Evolutionary conservation across 2,329 filamentous ascomycete genomes (phyloP), one percentile per base, ranked within the genome.

Genomic region (Neofusicoccum sp.): DNA sequence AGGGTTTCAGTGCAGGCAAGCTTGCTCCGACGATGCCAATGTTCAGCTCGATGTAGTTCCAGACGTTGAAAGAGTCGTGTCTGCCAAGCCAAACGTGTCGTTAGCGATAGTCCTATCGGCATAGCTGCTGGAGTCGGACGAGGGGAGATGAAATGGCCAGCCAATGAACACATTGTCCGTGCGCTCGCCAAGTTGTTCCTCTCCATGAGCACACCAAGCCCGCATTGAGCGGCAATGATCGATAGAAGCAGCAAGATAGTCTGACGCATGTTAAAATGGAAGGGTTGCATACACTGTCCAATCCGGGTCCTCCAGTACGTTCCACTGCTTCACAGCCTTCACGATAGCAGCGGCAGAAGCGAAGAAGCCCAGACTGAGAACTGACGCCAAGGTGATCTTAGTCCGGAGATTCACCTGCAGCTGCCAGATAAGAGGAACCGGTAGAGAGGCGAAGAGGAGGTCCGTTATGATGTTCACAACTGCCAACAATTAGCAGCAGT

Each of bases 391-490:
- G 0, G 80, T 82, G 8, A 80, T 67, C 67, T 83, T 84, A 56
- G 83, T 80, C 1, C 75, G 73, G 0, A 61, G 65, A 0, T 81
- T 79, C 6, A 83, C 79, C 61, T 81, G 76, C 5, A 83, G 72
- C 1, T 71, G 71, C 4, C 72, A 70, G 0, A 84, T 72, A 1
- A 81, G 78, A 1, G 73, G 74, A 39, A 84, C 71, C 1, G 82
- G 82, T 1, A 84, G 71, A 0, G 72, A 56, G 6, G 83, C 73
- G 43, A 84, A 79, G 68, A 78, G 78, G 37, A 80, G 64, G 62
- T 84, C 82, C 3, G 82, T 78, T 5, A 81, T 6, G 41, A 84
- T 82, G 66, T 83, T 83, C 67, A 79, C 76, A 16, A 70, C 70
- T 7, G 36, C 31, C 28, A 37, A 12, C 22, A 12, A 11, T 54